Base-by-base conservation (phyloP, 371 early-diverging fungal species). In the Mortierella sp. region DNA sequence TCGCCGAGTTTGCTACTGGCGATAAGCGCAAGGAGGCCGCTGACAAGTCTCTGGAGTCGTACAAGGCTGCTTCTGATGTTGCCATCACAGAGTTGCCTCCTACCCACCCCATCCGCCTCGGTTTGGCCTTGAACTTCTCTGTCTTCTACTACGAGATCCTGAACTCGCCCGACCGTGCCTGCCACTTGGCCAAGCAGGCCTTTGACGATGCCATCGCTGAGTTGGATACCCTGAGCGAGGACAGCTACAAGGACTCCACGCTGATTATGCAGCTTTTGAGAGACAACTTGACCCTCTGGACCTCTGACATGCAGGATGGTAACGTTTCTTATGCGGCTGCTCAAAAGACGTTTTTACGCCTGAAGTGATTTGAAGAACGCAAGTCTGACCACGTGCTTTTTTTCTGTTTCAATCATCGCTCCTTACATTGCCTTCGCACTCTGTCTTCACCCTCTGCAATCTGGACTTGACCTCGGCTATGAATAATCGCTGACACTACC, bases 81-180 rank as follows among this genome's bases (percentile, higher is more conserved):
- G 99, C 99, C 65, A 91, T 92, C 80, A 93, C 92, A 31, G 94
- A 96, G 69, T 88, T 99, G 19, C 91, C 97, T 32, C 93, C 97
- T 43, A 99, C 99, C 54, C 98, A 99, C 87, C 99, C 99, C 52
- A 97, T 99, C 80, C 97, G 99, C 69, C 93, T 99, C 49, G 99
- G 99, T 55, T 91, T 99, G 63, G 98, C 99, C 60, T 89, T 99
- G 78, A 99, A 99, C 94, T 99, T 97, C 88, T 99, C 99, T n/a
- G 99, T 99, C 42, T 99, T 99, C 88, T 98, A 98, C 92, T 99
- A 99, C 84, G 99, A 99, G 88, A 99, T 99, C 80, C 88, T 98
- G 79, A 99, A 99, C 90, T 94, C 97, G 34, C 96, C 98, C 57
- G 98, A 97, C 83, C 93, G 95, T 79, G 99, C 99, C 30, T 99